Evolutionary conservation across 139 green algal species (phyloP).

Genomic region (Pleodorina starrii): DNA sequence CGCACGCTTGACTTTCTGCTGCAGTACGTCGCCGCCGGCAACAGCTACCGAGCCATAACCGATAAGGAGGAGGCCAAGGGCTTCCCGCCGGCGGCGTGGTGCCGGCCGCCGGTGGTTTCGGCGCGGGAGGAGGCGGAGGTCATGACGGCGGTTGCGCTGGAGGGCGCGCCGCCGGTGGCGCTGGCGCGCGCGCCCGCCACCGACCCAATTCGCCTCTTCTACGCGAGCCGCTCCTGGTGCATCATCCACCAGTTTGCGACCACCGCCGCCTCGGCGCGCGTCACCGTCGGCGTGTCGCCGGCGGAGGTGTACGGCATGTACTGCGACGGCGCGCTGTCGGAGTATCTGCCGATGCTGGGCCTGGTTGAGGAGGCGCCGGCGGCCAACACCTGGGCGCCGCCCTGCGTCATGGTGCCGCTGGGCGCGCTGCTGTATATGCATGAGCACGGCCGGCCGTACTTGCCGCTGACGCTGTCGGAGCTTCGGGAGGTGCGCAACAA

Average conservation of each 20-base stretch:
- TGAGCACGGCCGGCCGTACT: constrained; percentile 25
- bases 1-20: constrained; percentile 42
- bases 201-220: constrained; percentile 16
- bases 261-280: not conserved
- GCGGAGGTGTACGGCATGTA: not conserved
- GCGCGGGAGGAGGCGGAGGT: not conserved
- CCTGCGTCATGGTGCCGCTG: constrained; percentile 23
- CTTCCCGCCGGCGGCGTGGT: constrained; percentile 36
- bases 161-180: not conserved
- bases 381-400: not conserved
- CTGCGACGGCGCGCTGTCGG: not conserved
- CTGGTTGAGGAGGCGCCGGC: not conserved
- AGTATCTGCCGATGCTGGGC: not conserved
- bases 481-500: not conserved
- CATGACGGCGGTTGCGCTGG: too few relatives aligned
- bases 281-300: not conserved
- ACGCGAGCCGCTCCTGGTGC: constrained; percentile 12
- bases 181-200: not conserved
- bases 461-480: constrained; percentile 7
- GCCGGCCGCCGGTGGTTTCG: not conserved
- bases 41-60: constrained; percentile 21
- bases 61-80: constrained; percentile 45
- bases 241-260: not conserved
- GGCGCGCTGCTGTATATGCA: constrained; percentile 41
- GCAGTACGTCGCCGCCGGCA: not conserved